Evolutionary conservation across 768 basidiomycete genomes (phyloP).

Genomic region (Mycena filopes): DNA sequence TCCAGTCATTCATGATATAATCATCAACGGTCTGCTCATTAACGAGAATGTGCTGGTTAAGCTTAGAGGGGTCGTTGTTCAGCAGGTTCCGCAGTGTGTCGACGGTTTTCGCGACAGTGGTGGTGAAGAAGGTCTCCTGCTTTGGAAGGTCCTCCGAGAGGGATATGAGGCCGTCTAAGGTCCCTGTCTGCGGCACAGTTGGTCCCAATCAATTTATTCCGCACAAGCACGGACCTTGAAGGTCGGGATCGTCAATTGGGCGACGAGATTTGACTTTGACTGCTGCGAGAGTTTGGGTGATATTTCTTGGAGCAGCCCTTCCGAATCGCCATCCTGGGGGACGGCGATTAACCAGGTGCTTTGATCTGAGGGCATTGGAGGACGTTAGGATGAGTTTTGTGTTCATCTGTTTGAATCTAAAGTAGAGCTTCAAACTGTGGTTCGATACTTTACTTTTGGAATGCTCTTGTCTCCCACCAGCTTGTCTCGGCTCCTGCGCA

Average conservation of each 20-base stretch:
- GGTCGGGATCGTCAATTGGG: constrained; percentile 79
- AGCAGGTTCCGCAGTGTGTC: constrained; percentile 92
- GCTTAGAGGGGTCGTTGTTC: constrained; percentile 85
- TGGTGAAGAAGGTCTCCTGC: constrained; percentile 88
- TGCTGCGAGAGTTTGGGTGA: constrained; percentile 68
- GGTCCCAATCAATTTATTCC: constrained; percentile 21
- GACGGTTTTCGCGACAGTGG: constrained; percentile 89
- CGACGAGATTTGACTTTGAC: constrained; percentile 65
- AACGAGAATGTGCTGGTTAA: constrained; percentile 79
- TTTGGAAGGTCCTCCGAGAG: constrained; percentile 95
- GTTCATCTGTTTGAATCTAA: constrained; percentile 37
- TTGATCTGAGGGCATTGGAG: constrained; percentile 91
- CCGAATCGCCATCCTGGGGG: constrained; percentile 88
- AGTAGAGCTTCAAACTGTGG: not conserved
- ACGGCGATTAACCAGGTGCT: constrained; percentile 93
- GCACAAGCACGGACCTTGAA: constrained; percentile 78
- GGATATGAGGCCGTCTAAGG: constrained; percentile 86
- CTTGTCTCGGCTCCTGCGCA: constrained; percentile 47
- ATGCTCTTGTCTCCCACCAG: constrained; percentile 64
- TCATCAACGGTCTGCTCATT: constrained; percentile 84
- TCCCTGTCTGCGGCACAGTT: constrained; percentile 77
- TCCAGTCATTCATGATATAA: constrained; percentile 85
- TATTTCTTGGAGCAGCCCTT: constrained; percentile 76
- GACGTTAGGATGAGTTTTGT: constrained; percentile 33
- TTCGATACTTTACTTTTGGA: constrained; percentile 28